Base-by-base conservation (phyloP, 108 stramenopile species). In the Epithemia pelagica region DNA sequence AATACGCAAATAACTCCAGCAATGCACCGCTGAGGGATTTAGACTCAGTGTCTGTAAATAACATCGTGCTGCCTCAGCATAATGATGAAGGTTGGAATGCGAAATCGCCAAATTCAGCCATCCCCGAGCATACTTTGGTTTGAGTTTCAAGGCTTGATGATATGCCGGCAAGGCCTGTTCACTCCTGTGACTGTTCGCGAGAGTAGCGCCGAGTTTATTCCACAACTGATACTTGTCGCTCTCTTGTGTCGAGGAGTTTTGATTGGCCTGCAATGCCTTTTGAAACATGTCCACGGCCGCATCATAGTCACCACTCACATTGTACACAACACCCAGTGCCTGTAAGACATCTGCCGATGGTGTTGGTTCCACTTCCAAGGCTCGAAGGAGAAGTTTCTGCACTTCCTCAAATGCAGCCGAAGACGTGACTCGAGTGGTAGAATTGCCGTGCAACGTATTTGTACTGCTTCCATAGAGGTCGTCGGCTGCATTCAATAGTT, bases 61-160 rank as follows among this genome's bases (percentile, higher is more conserved):
- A 73, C 94, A 96, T 19, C 94, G 73, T 21, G 91, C 85, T 2
- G 96, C 95, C 64, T 96, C 90, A 26, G 83, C 80, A 65, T 93
- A 93, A 26, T 91, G 82, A 28, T 81, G 82, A 28, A 96, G 69
- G 68, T 95, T 96, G 60, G 76, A 78, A 71, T 97, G 96, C 15
- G 95, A 82, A 58, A 98, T 97, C 23, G 96, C 96, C 82, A 96
- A 89, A 66, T 98, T 98, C n/a, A 96, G 72, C 97, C 96, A 97
- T 30, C 86, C 95, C 1, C 97, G 79, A 0, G 96, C 90, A 77
- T 95, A 98, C 78, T 85, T 81, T 27, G 97, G 97, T 64, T 95
- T 94, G 30, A 94, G 67, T 31, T 80, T 67, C 58, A 98, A 64
- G 0, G 95, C 95, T 33, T 61, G 64, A n/a, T 82, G 77, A 74